A percentile compares a stretch with the other conserved stretches of the same genome.
phyloP scores from a whole-genome alignment of 352 stramenopile species.

The Globisporangium irregulare region DNA sequence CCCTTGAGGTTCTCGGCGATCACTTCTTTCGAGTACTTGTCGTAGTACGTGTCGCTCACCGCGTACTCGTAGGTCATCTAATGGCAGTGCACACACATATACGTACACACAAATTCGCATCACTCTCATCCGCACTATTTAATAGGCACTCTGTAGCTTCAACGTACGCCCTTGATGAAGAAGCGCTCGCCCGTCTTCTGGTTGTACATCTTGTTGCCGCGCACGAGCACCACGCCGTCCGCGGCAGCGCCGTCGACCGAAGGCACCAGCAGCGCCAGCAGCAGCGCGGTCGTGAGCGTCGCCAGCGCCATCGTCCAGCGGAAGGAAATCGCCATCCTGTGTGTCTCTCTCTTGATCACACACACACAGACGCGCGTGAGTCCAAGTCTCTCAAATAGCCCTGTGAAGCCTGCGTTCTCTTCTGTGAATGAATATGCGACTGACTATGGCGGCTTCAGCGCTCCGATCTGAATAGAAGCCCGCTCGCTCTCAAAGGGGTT shows the following conservation, averaged over 20 bases:
- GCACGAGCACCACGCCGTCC: constrained; percentile 65
- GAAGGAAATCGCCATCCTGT: constrained; percentile 8
- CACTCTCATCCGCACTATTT: not conserved
- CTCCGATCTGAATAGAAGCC: not conserved
- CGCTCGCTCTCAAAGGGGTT: not conserved
- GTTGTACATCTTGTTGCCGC: constrained; percentile 88
- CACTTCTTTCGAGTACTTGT: constrained; percentile 75
- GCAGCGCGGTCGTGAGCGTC: constrained; percentile 4
- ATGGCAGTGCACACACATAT: not conserved
- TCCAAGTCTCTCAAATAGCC: not conserved
- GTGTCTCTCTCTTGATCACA: not conserved
- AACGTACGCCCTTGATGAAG: constrained; percentile 82
- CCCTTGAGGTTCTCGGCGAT: constrained; percentile 66
- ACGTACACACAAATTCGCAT: not conserved
- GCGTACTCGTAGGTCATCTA: constrained; percentile 88
- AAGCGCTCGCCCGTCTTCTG: constrained; percentile 77
- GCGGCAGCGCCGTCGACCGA: constrained; percentile 21
- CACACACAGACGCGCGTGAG: not conserved
- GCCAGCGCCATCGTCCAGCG: not conserved
- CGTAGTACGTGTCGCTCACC: constrained; percentile 83
- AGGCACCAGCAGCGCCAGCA: constrained; percentile 13
- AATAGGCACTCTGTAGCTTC: not conserved
- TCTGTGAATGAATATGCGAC: not conserved
- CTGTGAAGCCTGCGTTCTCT: not conserved
- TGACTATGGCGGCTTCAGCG: not conserved